Evolutionary conservation across 2,329 filamentous ascomycete genomes (phyloP), one percentile per base, ranked within the genome.

Genomic region (Xylariaceae sp.): DNA sequence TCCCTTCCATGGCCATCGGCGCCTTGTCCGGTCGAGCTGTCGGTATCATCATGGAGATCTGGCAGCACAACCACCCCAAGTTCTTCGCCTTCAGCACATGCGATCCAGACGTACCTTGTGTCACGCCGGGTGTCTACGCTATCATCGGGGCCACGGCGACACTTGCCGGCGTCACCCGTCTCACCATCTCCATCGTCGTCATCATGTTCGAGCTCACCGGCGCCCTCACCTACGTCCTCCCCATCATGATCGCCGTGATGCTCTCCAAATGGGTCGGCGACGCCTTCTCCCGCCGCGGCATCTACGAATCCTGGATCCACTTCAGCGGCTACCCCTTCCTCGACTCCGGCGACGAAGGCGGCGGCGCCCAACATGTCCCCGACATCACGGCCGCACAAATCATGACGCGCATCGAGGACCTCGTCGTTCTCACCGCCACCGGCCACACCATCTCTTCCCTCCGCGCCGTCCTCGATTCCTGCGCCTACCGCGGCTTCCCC

Each of bases 141-240:
- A 96, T 99, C 68, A 89, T 99, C 62, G 94, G 94, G 39, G 94
- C 94, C 0, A 93, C 94, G 0, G 92, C 94, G 3, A 91, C 93
- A n/a, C 84, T 99, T 1, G 90, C 90, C 4, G 94, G 94, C 52
- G 91, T 95, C 42, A 97, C 93, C 15, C 86, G 93, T 66, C 95
- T 99, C 87, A 99, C 94, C 0, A 92, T 97, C 9, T 97, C 92
- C 10, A 97, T 99, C 66, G 93, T 99, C 3, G 94, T 97, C 69
- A 99, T 99, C 76, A 97, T 97, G 89, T 99, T 99, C 71, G 94
- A 99, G 77, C 86, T 99, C 58, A 99, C 94, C 0, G 94, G 94
- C 55, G 94, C 94, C 1, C 82, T 99, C 34, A 96, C 92, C 0
- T 97, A 97, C 71, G 93, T 99, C 53, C 84, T 99, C 6, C 94